Conservation (phyloP, 2,329 filamentous ascomycete genomes). For the Botrytis fabae region DNA sequence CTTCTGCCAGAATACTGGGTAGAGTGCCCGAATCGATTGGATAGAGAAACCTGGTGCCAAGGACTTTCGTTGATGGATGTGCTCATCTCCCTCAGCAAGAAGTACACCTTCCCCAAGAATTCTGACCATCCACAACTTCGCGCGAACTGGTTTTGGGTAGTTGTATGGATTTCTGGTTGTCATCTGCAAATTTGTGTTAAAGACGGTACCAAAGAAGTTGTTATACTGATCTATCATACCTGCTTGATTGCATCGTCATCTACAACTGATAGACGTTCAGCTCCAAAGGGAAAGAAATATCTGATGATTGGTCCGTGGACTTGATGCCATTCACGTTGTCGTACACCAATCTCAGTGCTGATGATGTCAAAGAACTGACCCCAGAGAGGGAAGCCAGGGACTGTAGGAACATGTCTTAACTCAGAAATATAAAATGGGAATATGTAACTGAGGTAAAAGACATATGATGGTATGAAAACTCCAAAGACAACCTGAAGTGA, state of each 20-base stretch:
- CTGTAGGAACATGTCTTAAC: slow-evolving; percentile 47
- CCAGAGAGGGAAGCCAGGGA: slow-evolving; percentile 46
- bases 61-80: slow-evolving; percentile 63
- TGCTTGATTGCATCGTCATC: slow-evolving; percentile 46
- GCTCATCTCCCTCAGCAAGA: slow-evolving; percentile 68
- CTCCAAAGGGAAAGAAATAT: slow-evolving; percentile 50
- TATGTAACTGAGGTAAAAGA: slow-evolving; percentile 43
- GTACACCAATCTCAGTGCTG: slow-evolving; percentile 45
- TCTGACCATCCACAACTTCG: slow-evolving; percentile 58
- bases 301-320: slow-evolving; percentile 46
- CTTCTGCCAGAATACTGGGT: slow-evolving; percentile 53
- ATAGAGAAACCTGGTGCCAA: slow-evolving; percentile 80
- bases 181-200: slow-evolving; percentile 39
- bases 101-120: slow-evolving; percentile 72
- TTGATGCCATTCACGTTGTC: slow-evolving; percentile 47
- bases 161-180: slow-evolving; percentile 53
- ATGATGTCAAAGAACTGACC: slow-evolving; percentile 48
- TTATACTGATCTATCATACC: not conserved
- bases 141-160: slow-evolving; percentile 48
- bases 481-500: slow-evolving; percentile 28
- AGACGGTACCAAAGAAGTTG: not conserved
- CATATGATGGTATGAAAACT: slow-evolving; percentile 37
- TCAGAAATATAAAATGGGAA: slow-evolving; percentile 48
- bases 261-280: slow-evolving; percentile 47
- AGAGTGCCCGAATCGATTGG: slow-evolving; percentile 77